Evolutionary conservation across 306 rosid genomes (phyloP), one percentile per base, ranked within the genome.

Genomic region (Prosopis cineraria): DNA sequence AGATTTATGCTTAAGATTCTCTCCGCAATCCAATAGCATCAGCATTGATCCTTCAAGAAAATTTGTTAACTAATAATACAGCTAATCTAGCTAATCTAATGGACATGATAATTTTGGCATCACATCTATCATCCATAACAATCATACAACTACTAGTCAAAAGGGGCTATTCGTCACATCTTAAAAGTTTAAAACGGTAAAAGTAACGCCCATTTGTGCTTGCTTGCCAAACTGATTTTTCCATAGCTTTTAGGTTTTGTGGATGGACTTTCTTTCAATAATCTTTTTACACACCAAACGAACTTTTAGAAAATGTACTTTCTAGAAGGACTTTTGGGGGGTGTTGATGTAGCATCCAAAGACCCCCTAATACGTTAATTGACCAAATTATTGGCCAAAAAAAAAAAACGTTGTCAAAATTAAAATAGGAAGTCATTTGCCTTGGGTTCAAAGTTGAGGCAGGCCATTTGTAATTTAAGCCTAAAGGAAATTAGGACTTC

Each of bases 381-480:
- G n/a, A n/a, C n/a, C n/a, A n/a, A n/a, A n/a, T n/a, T n/a, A n/a
- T n/a, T n/a, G n/a, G n/a, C n/a, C n/a, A n/a, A n/a, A n/a, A n/a
- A n/a, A n/a, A n/a, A n/a, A n/a, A n/a, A n/a, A n/a, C n/a, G n/a
- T 16, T 14, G 22, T 5, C 43, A 62, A 17, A 9, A 62, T 17
- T 62, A 16, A 14, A 6, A 19, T 27, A 0, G 6, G 25, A 31
- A 62, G 12, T 62, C 41, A 33, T 16, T 60, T 31, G 43, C 43
- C 25, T 17, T 17, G 22, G 5, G 36, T 1, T 8, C 68, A 63
- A 62, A 37, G 70, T 20, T 20, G 29, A 65, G 45, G 13, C 9
- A 36, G 70, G 47, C 9, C 43, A 65, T 65, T 65, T 65, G 70
- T 30, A 36, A 36, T 37, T 36, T 34, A n/a, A 36, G 70, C 47